A percentile compares a stretch with the other conserved stretches of the same genome.
Conservation (phyloP, 257 asterid species). For the Salvia hispanica region DNA sequence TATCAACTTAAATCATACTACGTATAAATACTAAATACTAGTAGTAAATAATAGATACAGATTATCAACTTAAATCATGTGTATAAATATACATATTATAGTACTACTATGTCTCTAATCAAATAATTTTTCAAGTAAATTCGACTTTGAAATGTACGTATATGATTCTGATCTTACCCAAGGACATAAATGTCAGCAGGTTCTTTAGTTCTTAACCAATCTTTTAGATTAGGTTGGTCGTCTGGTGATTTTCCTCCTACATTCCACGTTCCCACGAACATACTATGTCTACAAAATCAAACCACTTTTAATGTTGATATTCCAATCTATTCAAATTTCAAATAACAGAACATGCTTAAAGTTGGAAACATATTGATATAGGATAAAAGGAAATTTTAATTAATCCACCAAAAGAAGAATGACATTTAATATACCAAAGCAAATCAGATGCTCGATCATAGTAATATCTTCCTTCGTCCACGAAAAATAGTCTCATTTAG, state of each 20-base stretch:
- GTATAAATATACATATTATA: too few relatives aligned
- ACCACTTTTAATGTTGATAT: background rate
- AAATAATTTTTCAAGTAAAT: too few relatives aligned
- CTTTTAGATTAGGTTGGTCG: constrained; percentile 49
- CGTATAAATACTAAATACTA: too few relatives aligned
- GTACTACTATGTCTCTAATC: too few relatives aligned
- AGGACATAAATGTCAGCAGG: constrained; percentile 81
- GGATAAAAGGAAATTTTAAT: background rate
- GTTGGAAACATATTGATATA: background rate
- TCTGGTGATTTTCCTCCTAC: constrained; percentile 91
- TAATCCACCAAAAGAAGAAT: background rate
- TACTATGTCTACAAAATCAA: constrained; percentile 45
- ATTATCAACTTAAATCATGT: too few relatives aligned
- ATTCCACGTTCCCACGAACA: constrained; percentile 96
- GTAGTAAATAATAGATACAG: too few relatives aligned
- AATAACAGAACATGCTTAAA: background rate
- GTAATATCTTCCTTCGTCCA: too few relatives aligned
- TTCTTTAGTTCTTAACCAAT: constrained; percentile 62
- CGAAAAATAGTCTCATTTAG: too few relatives aligned
- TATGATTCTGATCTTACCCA: constrained; percentile 49
- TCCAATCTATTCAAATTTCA: background rate
- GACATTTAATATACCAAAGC: background rate
- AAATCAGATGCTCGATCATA: background rate
- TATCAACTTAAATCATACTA: too few relatives aligned
- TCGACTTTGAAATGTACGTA: too few relatives aligned